These are phyloP conservation scores for Entelexis paramagnoliae DNA, from an alignment of 1,139 yeast genomes.

Conservation along the genomic window DNA sequence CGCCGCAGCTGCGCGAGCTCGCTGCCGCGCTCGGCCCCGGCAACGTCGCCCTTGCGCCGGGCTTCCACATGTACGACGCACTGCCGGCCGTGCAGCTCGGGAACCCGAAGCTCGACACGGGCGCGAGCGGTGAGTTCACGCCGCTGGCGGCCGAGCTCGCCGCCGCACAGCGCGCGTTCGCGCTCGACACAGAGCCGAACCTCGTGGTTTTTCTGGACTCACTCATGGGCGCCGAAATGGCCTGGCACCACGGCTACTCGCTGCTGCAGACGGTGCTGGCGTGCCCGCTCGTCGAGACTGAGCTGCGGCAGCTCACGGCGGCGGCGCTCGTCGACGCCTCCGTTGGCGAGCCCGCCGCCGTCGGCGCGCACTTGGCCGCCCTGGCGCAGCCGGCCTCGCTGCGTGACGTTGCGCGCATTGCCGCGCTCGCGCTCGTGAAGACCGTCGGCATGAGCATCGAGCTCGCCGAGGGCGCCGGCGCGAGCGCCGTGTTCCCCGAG, in stretches of 20 bases:
- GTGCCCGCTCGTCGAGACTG: slow-evolving; percentile 32
- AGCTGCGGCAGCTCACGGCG: slow-evolving; percentile 17
- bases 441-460: slow-evolving; percentile 24
- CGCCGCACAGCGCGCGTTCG: slow-evolving; percentile 15
- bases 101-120: slow-evolving; percentile 35
- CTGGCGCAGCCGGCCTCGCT: neutral
- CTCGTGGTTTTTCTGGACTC: slow-evolving; percentile 28
- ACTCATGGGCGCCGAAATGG: slow-evolving; percentile 29
- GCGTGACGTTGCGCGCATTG: slow-evolving; percentile 23
- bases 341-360: neutral
- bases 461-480: slow-evolving; percentile 19
- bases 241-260: slow-evolving; percentile 35
- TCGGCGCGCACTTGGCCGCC: neutral
- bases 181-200: slow-evolving; percentile 25
- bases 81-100: slow-evolving; percentile 36
- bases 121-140: slow-evolving; percentile 26
- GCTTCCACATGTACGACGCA: slow-evolving; percentile 30
- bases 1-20: slow-evolving; percentile 24
- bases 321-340: neutral
- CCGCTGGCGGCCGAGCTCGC: slow-evolving; percentile 26
- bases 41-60: slow-evolving; percentile 27
- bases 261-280: slow-evolving; percentile 32
- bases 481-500: slow-evolving; percentile 25
- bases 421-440: slow-evolving; percentile 26
- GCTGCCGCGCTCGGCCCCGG: slow-evolving; percentile 26